Conservation (phyloP, 2,329 filamentous ascomycete genomes). For the Aciculosporium take region DNA sequence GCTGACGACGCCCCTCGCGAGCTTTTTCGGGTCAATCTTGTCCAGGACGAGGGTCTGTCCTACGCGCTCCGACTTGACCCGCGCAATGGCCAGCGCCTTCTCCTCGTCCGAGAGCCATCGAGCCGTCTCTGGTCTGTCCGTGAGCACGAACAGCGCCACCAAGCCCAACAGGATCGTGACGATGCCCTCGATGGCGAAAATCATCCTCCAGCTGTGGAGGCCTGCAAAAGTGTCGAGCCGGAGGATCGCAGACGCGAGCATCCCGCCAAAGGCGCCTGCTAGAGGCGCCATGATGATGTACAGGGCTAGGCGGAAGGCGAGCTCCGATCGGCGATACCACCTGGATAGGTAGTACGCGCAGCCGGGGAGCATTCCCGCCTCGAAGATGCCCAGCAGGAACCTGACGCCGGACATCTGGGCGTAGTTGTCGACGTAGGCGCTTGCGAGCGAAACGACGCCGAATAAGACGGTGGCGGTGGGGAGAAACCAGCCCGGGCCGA, state of each 20-base stretch:
- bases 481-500: constrained; percentile 60
- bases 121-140: constrained; percentile 54
- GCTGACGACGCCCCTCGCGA: constrained; percentile 46
- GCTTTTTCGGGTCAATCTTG: constrained; percentile 43
- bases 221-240: constrained; percentile 43
- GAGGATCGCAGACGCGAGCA: constrained; percentile 51
- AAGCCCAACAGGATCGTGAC: constrained; percentile 39
- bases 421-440: constrained; percentile 47
- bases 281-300: constrained; percentile 60
- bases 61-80: constrained; percentile 55
- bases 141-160: constrained; percentile 48
- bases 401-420: constrained; percentile 42
- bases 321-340: constrained; percentile 57
- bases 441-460: constrained; percentile 48
- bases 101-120: constrained; percentile 51
- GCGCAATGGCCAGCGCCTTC: constrained; percentile 49
- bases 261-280: constrained; percentile 56
- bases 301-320: constrained; percentile 51
- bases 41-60: constrained; percentile 49
- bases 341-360: constrained; percentile 60
- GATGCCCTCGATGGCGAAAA: constrained; percentile 57
- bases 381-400: constrained; percentile 54
- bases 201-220: constrained; percentile 50
- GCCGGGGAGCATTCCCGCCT: constrained; percentile 60
- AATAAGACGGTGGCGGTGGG: constrained; percentile 48